Base-by-base conservation (phyloP, 2,329 filamentous ascomycete genomes). In the Helicocarpus griseus region DNA sequence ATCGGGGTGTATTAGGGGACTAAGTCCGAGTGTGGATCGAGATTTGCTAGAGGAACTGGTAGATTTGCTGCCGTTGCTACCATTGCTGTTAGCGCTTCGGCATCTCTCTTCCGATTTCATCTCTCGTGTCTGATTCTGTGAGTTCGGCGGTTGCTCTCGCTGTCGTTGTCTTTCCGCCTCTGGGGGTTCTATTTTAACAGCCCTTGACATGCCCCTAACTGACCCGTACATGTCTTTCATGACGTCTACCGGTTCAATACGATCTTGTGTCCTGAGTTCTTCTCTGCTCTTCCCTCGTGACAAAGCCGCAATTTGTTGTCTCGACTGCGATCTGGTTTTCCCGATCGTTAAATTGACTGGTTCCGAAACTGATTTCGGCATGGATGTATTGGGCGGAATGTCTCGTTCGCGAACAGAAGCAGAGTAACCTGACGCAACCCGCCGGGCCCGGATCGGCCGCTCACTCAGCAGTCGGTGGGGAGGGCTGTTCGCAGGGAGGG, bases 241-340 rank as follows among this genome's bases (percentile, higher is more conserved):
- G 46, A 24, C 22, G 24, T 21, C 26, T 41, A 31, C 13, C 17
- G 61, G 56, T 13, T 58, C 51, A 8, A 58, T 54, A 14, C 58
- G 58, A 13, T 68, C 64, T 31, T 54, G 59, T 6, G 54, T 52
- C 17, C 35, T 17, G 0, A 56, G 48, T 2, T 54, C 44, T 21
- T 56, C 43, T 29, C 54, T 48, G 17, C 45, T 36, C 6, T 49
- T 48, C 11, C 60, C 61, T 50, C 63, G 58, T n/a, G 53, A 58
- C 9, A 62, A 62, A 8, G 64, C 61, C 53, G 68, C 67, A 36
- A 68, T 55, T 44, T 58, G 57, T 44, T 63, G 61, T 21, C 67
- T 65, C 28, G 69, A 70, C 53, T 71, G 69, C 13, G 69, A 70
- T 26, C 69, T 64, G 17, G 69, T 72, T 56, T 70, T 70, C n/a